Evolutionary conservation across 805 yeast genomes (phyloP).

Genomic region (Aciculoconidium aculeatum): DNA sequence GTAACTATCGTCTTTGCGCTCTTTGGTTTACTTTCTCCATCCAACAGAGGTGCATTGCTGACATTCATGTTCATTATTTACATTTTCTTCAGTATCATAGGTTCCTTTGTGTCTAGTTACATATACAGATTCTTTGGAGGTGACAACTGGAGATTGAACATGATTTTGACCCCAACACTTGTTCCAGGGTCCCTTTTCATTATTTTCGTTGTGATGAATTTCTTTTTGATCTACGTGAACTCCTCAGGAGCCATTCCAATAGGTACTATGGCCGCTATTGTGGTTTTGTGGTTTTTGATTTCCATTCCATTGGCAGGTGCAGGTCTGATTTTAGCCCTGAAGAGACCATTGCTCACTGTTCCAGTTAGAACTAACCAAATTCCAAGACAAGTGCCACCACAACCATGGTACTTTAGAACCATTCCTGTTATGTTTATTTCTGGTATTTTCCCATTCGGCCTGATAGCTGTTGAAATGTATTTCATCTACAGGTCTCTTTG

Average conservation of each 20-base stretch:
- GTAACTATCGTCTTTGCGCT: conserved; percentile 77
- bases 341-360: conserved; percentile 47
- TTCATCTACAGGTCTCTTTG: conserved; percentile 87
- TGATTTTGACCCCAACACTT: conserved; percentile 73
- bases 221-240: conserved; percentile 68
- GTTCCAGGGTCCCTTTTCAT: conserved; percentile 78
- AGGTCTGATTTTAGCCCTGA: conserved; percentile 79
- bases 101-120: conserved; percentile 83
- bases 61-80: conserved; percentile 85
- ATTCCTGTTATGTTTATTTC: conserved; percentile 64
- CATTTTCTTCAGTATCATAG: conserved; percentile 73
- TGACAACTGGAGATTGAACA: conserved; percentile 80
- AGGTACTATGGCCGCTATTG: conserved; percentile 79
- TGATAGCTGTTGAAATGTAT: conserved; percentile 91
- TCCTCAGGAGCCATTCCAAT: conserved; percentile 95
- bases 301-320: conserved; percentile 78
- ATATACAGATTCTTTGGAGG: conserved; percentile 89
- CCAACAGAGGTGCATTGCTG: conserved; percentile 88
- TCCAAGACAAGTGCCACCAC: conserved; percentile 91
- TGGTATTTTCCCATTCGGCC: conserved; percentile 92
- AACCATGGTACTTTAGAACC: conserved; percentile 76
- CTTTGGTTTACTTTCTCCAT: conserved; percentile 85
- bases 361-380: conserved; percentile 94
- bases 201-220: conserved; percentile 65
- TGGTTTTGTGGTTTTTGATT: conserved; percentile 77